Conservation (phyloP, 148 eudicot genomes). For the Selenicereus undatus region DNA sequence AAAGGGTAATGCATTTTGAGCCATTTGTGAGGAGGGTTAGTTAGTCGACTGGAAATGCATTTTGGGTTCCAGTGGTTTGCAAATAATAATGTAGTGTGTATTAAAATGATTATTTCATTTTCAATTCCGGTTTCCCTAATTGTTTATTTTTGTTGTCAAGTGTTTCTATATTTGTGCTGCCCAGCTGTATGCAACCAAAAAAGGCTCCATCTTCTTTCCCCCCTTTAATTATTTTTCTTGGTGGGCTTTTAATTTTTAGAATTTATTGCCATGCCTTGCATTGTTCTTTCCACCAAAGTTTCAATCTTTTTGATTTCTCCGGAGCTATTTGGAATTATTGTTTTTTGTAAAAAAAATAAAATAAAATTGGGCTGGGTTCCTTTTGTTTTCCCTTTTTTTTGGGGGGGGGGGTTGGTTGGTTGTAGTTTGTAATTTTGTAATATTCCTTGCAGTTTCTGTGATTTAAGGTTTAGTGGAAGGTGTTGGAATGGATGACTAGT, state of each 20-base stretch:
- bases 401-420: not conserved
- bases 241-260: constrained; percentile 5
- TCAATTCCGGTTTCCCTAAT: not conserved
- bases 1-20: not conserved
- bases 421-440: not conserved
- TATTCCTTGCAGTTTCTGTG: constrained; percentile 5
- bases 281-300: constrained; percentile 29
- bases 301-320: not conserved
- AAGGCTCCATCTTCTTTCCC: constrained; percentile 14
- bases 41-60: constrained; percentile 4
- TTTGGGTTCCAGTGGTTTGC: not conserved
- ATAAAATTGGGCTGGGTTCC: no score
- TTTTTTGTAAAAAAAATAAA: not conserved
- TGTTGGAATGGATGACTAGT: not conserved
- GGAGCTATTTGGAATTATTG: not conserved
- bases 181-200: constrained; percentile 31
- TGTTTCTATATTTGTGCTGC: constrained; percentile 17
- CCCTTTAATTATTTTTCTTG: not conserved
- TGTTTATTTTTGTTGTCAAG: constrained; percentile 11
- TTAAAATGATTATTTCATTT: not conserved
- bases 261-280: constrained; percentile 18
- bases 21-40: not conserved
- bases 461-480: not conserved
- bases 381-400: not conserved
- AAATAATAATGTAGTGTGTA: not conserved